These are phyloP conservation scores for Zychaea mexicana DNA, from an alignment of 371 early-diverging fungal species.

Conservation along the genomic window DNA sequence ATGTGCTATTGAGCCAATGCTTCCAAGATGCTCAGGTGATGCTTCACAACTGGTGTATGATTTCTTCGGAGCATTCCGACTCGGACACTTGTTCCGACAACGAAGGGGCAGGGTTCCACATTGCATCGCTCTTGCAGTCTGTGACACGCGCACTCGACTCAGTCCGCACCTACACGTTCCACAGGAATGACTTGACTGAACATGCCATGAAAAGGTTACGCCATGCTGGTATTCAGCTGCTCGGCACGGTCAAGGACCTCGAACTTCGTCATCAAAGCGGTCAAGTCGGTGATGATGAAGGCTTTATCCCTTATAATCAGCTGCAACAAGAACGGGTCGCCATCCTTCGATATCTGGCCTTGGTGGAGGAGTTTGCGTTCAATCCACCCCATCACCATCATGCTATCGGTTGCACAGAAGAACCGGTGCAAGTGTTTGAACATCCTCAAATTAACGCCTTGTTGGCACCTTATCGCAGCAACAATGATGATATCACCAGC, in stretches of 20 bases:
- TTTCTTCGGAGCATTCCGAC: conserved; percentile 27
- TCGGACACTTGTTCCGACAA: conserved; percentile 16
- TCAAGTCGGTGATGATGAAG: conserved; percentile 19
- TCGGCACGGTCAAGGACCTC: conserved; percentile 38
- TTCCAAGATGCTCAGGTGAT: conserved; percentile 43
- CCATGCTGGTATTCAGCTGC: conserved; percentile 30
- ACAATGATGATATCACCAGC: neutral
- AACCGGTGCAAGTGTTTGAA: conserved; percentile 34
- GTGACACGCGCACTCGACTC: conserved; percentile 44
- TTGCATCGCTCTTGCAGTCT: conserved; percentile 38
- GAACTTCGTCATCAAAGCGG: conserved; percentile 34
- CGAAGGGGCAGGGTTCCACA: conserved; percentile 22
- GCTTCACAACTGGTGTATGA: conserved; percentile 39
- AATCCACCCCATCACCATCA: conserved; percentile 44
- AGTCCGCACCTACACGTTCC: conserved; percentile 42
- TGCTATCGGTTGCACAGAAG: conserved; percentile 36
- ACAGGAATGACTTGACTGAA: conserved; percentile 43
- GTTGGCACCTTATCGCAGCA: conserved; percentile 13
- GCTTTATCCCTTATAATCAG: conserved; percentile 29
- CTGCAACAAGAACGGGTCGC: conserved; percentile 36
- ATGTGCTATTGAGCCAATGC: conserved; percentile 33
- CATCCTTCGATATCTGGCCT: conserved; percentile 32
- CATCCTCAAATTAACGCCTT: conserved; percentile 39
- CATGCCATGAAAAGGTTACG: conserved; percentile 32
- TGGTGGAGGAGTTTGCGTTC: conserved; percentile 37